Percentiles rank a stretch among this genome's conserved stretches.
Conservation (phyloP, 2,329 filamentous ascomycete genomes). For the Fusarium sp. region DNA sequence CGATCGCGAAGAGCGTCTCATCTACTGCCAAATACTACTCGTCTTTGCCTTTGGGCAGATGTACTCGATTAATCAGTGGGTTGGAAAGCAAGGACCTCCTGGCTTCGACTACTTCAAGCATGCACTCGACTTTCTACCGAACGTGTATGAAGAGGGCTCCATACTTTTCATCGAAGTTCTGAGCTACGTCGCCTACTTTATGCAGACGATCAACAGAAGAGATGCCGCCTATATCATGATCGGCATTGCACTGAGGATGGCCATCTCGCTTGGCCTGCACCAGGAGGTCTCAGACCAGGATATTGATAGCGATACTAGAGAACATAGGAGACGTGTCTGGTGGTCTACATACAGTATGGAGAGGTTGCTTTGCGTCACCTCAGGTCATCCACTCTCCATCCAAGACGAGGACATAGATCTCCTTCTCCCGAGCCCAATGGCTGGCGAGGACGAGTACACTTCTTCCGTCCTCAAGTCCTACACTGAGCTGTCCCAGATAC, state of each 20-base stretch:
- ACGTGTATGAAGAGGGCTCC: background rate
- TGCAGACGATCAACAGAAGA: background rate
- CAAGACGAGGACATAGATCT: background rate
- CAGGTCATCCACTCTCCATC: background rate
- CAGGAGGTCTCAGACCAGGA: background rate
- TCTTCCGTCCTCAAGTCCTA: background rate
- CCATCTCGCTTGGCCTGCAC: background rate
- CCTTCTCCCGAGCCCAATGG: background rate
- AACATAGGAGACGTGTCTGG: background rate
- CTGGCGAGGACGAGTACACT: background rate
- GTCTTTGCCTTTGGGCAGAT: background rate
- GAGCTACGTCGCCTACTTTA: background rate
- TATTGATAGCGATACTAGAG: background rate
- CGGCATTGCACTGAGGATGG: background rate
- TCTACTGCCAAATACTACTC: background rate
- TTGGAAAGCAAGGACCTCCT: background rate
- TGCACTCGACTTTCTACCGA: background rate
- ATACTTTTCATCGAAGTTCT: background rate
- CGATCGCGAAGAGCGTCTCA: background rate
- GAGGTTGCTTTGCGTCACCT: background rate
- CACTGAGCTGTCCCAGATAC: background rate
- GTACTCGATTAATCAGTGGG: background rate
- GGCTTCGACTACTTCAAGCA: background rate
- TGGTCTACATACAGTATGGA: background rate
- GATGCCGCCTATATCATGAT: background rate